A percentile compares a stretch with the other conserved stretches of the same genome.
Evolutionary conservation across 192 early-diverging fungal species (phyloP).

Genomic region (Umbelopsis isabellina): DNA sequence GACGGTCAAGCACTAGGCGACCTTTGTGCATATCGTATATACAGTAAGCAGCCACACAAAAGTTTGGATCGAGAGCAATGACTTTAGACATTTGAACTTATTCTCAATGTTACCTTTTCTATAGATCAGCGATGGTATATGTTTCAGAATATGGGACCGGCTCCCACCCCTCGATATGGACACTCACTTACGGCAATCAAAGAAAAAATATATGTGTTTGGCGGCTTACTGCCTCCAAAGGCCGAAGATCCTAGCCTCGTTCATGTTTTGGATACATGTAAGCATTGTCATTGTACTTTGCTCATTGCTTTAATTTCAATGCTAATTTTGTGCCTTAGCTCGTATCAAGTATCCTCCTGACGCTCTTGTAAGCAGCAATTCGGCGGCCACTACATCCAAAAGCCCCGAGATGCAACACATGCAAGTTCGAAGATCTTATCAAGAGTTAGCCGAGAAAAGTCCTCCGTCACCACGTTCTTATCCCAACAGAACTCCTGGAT

Average conservation of each 20-base stretch:
- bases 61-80: not conserved
- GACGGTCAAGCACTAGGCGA: constrained; percentile 53
- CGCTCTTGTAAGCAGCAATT: not conserved
- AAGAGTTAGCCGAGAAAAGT: not conserved
- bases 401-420: not conserved
- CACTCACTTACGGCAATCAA: constrained; percentile 50
- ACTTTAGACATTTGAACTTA: not conserved
- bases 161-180: constrained; percentile 45
- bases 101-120: not conserved
- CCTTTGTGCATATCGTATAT: constrained; percentile 54
- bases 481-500: not conserved
- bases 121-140: constrained; percentile 56
- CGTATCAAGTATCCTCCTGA: constrained; percentile 18
- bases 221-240: constrained; percentile 49
- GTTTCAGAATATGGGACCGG: constrained; percentile 51
- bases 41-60: constrained; percentile 35
- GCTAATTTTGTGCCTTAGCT: not conserved
- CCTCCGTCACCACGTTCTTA: constrained; percentile 7
- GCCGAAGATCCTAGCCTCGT: constrained; percentile 48
- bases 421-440: constrained; percentile 6
- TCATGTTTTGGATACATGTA: constrained; percentile 57
- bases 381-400: not conserved
- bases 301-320: not conserved
- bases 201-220: constrained; percentile 57
- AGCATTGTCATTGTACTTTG: constrained; percentile 1